These are phyloP conservation scores for Balansia obtecta DNA, from an alignment of 2,329 filamentous ascomycete species.

Conservation along the genomic window DNA sequence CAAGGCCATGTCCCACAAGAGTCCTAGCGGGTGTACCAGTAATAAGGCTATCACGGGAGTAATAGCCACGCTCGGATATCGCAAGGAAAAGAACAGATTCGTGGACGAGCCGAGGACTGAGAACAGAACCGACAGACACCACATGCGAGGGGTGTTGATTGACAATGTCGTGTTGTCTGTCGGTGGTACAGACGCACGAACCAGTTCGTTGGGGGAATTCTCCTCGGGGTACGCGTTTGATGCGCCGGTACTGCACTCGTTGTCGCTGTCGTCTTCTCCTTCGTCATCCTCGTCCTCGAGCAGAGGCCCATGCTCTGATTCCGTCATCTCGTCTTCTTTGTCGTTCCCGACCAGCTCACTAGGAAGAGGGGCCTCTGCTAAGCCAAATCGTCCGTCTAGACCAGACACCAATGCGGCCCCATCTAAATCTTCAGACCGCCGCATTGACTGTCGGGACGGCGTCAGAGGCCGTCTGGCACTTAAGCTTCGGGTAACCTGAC, in stretches of 20 bases:
- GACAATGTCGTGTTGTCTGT: conserved; percentile 67
- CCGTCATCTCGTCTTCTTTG: conserved; percentile 24
- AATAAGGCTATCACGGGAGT: conserved; percentile 79
- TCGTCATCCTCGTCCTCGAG: conserved; percentile 25
- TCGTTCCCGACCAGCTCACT: conserved; percentile 31
- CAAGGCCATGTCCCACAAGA: conserved; percentile 62
- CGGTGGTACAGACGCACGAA: conserved; percentile 66
- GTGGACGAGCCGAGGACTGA: conserved; percentile 71
- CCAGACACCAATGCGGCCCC: conserved; percentile 38
- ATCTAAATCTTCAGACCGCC: conserved; percentile 36
- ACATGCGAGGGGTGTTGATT: conserved; percentile 82
- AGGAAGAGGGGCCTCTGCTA: conserved; percentile 34
- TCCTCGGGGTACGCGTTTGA: conserved; percentile 44
- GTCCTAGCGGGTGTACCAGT: conserved; percentile 72
- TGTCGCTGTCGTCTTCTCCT: conserved; percentile 23
- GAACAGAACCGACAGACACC: conserved; percentile 68
- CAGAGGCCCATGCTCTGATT: conserved; percentile 22
- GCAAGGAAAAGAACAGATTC: conserved; percentile 78
- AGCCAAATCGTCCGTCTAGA: conserved; percentile 39
- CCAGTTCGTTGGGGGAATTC: conserved; percentile 66
- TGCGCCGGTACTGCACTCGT: conserved; percentile 27
- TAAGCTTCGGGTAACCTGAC: conserved; percentile 20
- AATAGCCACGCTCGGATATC: conserved; percentile 84
- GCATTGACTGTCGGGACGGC: conserved; percentile 19
- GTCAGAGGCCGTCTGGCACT: conserved; percentile 19